Evolutionary conservation across 768 basidiomycete genomes (phyloP), one percentile per base, ranked within the genome.

Genomic region (Paxillus rubicundulus): DNA sequence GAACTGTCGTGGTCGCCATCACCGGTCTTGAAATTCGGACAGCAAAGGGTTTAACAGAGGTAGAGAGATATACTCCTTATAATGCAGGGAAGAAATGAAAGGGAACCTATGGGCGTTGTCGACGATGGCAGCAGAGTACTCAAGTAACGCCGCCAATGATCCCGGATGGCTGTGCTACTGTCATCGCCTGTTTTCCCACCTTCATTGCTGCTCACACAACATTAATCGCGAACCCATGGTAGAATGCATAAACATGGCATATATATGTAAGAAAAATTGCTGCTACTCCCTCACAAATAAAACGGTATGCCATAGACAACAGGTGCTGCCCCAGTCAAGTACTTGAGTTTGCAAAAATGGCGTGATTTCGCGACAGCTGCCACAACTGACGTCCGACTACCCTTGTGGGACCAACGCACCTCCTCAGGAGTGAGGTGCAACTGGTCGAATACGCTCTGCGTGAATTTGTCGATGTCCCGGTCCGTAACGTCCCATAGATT

Each of bases 401-500:
- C 33, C 9, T 17, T 14, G 32, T 33, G 16, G 30, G 16, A 34
- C 24, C 28, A 45, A 2, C 37, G 47, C 12, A 72, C 65, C 10
- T 56, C 56, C 5, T 60, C 62, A 7, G 69, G 55, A 0, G 74
- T 70, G 39, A 98, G 72, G 2, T 74, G 73, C 24, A 96, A 68
- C 58, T 83, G 80, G 57, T 86, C 84, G 60, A 97, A 87, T 14
- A 97, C 93, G 1, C 85, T 74, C 55, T 87, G 82, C 2, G 94
- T 87, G 57, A 97, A 84, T 59, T 89, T 89, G 75, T 99, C 96
- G 61, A 98, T 96, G 64, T 99, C 97, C 42, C 86, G 82, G 74
- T 99, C 97, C 0, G 96, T 98, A 8, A 98, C 97, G 62, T 98
- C 97, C 97, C 97, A 99, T 5, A 98, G 74, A 63, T 96, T 98